Conservation (phyloP, 176 grass and related monocot genomes). For the Raddia distichophylla region DNA sequence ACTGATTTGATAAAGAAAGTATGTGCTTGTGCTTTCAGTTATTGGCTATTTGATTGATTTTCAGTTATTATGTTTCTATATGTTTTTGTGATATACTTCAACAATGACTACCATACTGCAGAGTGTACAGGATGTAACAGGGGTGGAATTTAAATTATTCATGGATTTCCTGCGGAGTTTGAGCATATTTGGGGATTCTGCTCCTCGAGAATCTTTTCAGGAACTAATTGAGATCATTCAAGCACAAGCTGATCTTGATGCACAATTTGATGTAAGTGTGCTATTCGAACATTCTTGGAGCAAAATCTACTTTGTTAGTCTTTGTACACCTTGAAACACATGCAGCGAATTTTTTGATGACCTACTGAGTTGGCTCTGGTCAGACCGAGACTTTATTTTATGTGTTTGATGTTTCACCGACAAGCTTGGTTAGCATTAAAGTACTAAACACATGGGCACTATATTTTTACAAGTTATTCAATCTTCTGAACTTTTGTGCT, state of each 20-base stretch:
- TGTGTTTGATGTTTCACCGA: neutral
- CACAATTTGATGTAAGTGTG: constrained; percentile 88
- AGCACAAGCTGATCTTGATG: constrained; percentile 94
- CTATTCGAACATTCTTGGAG: constrained; percentile 4
- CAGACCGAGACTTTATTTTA: neutral
- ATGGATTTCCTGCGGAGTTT: constrained; percentile 94
- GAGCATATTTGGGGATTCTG: constrained; percentile 87
- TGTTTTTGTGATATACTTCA: constrained; percentile 18
- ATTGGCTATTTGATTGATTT: constrained; percentile 7
- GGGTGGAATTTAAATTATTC: constrained; percentile 93
- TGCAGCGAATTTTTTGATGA: neutral
- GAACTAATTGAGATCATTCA: constrained; percentile 99
- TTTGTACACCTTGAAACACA: constrained; percentile 9
- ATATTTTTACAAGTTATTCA: neutral
- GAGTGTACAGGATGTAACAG: constrained; percentile 98
- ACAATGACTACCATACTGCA: constrained; percentile 46
- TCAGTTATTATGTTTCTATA: constrained; percentile 14
- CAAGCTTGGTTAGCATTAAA: neutral
- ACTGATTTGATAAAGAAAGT: constrained; percentile 99
- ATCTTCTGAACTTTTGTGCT: constrained; percentile 16
- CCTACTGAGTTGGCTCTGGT: neutral
- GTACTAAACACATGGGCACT: neutral
- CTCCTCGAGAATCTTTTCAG: constrained; percentile 83
- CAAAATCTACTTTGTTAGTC: constrained; percentile 23
- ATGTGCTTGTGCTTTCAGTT: constrained; percentile 28